phyloP scores from a whole-genome alignment of 768 basidiomycete species.

The Termitomyces heimii region DNA sequence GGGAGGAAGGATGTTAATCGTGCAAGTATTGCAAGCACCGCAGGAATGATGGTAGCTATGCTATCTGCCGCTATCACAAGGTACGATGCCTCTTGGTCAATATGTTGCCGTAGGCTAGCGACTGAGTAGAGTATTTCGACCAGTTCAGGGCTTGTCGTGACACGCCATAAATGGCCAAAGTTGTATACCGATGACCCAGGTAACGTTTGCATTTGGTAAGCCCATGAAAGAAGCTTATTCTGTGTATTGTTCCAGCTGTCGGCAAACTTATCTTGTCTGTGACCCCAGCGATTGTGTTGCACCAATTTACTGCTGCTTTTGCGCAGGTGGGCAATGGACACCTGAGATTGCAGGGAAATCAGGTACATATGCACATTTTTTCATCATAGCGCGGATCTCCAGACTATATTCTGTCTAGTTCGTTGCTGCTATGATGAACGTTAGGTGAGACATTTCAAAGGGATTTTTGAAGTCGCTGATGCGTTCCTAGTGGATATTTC shows the following conservation, averaged over 20 bases:
- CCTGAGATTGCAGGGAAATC: conserved; percentile 76
- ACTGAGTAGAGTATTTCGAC: background rate
- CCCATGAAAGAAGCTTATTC: background rate
- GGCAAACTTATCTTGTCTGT: conserved; percentile 57
- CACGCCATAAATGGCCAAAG: background rate
- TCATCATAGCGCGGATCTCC: background rate
- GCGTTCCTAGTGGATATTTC: background rate
- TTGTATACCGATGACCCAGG: background rate
- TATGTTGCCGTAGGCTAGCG: no score
- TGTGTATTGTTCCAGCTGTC: conserved; percentile 33
- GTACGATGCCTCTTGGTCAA: background rate
- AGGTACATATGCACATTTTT: conserved; percentile 27
- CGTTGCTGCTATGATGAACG: conserved; percentile 70
- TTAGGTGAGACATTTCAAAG: conserved; percentile 37
- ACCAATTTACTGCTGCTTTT: conserved; percentile 64
- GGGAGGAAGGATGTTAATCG: background rate
- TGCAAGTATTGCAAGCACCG: background rate
- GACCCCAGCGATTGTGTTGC: conserved; percentile 40
- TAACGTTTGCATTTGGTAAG: background rate
- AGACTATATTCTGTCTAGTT: conserved; percentile 28
- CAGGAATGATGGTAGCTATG: background rate
- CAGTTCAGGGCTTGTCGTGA: background rate
- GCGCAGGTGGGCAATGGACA: conserved; percentile 64
- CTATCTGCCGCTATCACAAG: background rate
- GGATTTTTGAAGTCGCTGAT: background rate